These are phyloP conservation scores for Pichia sp. DNA, from an alignment of 1,139 yeast species.

Conservation along the genomic window DNA sequence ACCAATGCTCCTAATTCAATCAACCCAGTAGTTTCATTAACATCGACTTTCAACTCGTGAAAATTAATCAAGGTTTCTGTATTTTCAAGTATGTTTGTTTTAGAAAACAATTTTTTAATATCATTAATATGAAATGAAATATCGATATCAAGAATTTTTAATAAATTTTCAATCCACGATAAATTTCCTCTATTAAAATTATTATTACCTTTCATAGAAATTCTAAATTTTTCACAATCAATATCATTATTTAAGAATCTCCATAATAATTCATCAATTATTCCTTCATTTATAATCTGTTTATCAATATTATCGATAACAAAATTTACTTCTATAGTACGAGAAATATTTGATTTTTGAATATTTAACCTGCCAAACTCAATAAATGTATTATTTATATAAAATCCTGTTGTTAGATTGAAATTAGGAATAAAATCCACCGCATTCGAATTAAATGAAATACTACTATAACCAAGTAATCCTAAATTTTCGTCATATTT, in stretches of 20 bases:
- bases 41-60: background rate
- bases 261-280: slow-evolving; percentile 5
- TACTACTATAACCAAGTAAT: background rate
- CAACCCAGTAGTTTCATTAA: background rate
- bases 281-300: background rate
- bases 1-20: background rate
- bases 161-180: slow-evolving; percentile 4
- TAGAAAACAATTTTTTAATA: background rate
- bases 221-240: background rate
- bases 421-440: background rate
- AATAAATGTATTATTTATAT: background rate
- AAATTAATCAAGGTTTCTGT: background rate
- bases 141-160: background rate
- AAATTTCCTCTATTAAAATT: background rate
- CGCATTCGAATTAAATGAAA: background rate
- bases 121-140: background rate
- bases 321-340: background rate
- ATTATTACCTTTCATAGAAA: slow-evolving; percentile 2
- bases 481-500: slow-evolving; percentile 2
- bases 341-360: background rate
- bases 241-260: slow-evolving; percentile 7
- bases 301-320: slow-evolving; percentile 5
- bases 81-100: background rate
- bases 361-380: background rate
- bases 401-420: background rate